Conservation (phyloP, 306 rosid species). For the Casuarina equisetifolia region DNA sequence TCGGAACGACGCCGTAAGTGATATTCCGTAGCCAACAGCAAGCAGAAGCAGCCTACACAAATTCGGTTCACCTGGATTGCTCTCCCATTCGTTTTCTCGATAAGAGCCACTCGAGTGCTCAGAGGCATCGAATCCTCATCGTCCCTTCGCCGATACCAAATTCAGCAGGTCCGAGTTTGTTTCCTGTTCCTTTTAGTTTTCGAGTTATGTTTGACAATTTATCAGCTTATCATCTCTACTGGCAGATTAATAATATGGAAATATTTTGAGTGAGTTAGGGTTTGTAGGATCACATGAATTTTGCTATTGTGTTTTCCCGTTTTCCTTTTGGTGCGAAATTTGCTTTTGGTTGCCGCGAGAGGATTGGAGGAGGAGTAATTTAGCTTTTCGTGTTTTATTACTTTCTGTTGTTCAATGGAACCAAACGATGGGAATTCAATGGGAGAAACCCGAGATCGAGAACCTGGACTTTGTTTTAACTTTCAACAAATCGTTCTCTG, state of each 20-base stretch:
- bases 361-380: background rate
- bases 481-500: too few relatives aligned
- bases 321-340: too few relatives aligned
- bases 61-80: background rate
- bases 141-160: background rate
- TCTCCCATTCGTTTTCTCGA: background rate
- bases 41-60: background rate
- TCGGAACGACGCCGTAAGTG: background rate
- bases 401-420: background rate
- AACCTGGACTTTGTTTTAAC: too few relatives aligned
- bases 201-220: background rate
- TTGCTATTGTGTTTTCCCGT: background rate
- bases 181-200: background rate
- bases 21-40: background rate
- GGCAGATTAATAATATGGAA: background rate
- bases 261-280: background rate
- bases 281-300: background rate
- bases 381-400: background rate
- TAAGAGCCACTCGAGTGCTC: background rate
- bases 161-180: background rate
- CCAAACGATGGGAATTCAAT: background rate
- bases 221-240: background rate
- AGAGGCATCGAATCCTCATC: background rate
- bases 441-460: background rate
- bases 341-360: background rate